Conservation (phyloP, 306 rosid species). For the Begonia loranthoides region DNA sequence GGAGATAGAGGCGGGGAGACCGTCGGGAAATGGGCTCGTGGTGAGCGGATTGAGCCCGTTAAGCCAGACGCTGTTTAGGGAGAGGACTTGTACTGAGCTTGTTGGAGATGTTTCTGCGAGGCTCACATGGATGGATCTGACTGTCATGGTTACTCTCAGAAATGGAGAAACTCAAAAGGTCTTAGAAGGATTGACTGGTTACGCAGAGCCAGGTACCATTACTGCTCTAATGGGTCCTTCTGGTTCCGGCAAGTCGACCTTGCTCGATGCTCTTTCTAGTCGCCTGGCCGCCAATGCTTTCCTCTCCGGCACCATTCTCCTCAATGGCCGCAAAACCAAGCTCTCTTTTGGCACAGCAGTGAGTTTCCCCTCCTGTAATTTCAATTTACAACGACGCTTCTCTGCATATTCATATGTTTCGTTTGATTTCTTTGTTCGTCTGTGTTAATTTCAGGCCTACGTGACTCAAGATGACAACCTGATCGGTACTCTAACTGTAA, state of each 20-base stretch:
- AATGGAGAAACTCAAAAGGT: slow-evolving; percentile 83
- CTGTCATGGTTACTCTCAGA: slow-evolving; percentile 68
- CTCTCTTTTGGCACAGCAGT: slow-evolving; percentile 94
- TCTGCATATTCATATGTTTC: too few relatives aligned
- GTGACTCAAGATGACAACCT: slow-evolving; percentile 98
- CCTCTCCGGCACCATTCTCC: slow-evolving; percentile 68
- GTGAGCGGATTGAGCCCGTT: slow-evolving; percentile 55
- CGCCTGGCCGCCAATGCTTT: slow-evolving; percentile 86
- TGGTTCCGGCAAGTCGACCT: slow-evolving; percentile 89
- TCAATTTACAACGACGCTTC: too few relatives aligned
- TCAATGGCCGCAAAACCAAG: slow-evolving; percentile 86
- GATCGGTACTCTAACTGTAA: slow-evolving; percentile 77
- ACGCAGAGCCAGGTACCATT: slow-evolving; percentile 91
- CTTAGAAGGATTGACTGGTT: slow-evolving; percentile 67
- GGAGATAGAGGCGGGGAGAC: slow-evolving; percentile 69
- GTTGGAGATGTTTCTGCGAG: slow-evolving; percentile 86
- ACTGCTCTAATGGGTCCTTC: slow-evolving; percentile 98
- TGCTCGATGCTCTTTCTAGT: slow-evolving; percentile 89
- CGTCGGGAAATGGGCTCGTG: slow-evolving; percentile 29
- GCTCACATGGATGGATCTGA: slow-evolving; percentile 93
- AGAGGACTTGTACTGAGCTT: slow-evolving; percentile 40
- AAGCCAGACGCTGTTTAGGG: slow-evolving; percentile 91
- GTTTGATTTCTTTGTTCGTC: neutral
- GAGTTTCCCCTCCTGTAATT: slow-evolving; percentile 12
- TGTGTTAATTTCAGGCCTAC: slow-evolving; percentile 46